A percentile compares a stretch with the other conserved stretches of the same genome.
These are phyloP conservation scores for Tolypocladium album DNA, from an alignment of 2,329 filamentous ascomycete species.

Conservation along the genomic window DNA sequence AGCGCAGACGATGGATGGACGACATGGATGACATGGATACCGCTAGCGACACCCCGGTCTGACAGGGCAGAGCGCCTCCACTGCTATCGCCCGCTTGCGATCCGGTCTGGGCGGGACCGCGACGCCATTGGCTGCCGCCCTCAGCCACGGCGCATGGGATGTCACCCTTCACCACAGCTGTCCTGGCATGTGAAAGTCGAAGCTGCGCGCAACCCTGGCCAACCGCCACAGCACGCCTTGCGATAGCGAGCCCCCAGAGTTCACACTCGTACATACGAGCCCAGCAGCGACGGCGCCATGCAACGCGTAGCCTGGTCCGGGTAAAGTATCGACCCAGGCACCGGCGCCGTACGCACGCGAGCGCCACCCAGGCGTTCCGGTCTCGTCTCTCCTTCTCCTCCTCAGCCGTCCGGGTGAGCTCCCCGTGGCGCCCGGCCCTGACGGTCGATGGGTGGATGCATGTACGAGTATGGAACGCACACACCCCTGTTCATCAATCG, in stretches of 20 bases:
- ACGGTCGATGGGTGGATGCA: not conserved
- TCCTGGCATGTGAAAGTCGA: constrained; percentile 1
- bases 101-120: not conserved
- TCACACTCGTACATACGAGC: not conserved
- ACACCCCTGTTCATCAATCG: not conserved
- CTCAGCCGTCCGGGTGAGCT: not conserved
- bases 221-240: not conserved
- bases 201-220: not conserved
- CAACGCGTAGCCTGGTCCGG: not conserved
- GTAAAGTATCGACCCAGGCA: not conserved
- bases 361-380: too few species aligned
- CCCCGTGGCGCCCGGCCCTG: not conserved
- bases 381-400: not conserved
- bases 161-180: not conserved
- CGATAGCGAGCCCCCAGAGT: not conserved
- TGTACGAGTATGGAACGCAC: not conserved
- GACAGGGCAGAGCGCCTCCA: not conserved
- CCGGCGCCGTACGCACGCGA: not conserved
- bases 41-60: not conserved
- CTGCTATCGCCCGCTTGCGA: not conserved
- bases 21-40: not conserved
- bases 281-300: too few species aligned
- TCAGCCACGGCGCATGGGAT: not conserved
- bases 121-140: not conserved
- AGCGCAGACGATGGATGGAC: not conserved